Evolutionary conservation across 1,139 yeast species (phyloP).

Genomic region (Pichia sp.): DNA sequence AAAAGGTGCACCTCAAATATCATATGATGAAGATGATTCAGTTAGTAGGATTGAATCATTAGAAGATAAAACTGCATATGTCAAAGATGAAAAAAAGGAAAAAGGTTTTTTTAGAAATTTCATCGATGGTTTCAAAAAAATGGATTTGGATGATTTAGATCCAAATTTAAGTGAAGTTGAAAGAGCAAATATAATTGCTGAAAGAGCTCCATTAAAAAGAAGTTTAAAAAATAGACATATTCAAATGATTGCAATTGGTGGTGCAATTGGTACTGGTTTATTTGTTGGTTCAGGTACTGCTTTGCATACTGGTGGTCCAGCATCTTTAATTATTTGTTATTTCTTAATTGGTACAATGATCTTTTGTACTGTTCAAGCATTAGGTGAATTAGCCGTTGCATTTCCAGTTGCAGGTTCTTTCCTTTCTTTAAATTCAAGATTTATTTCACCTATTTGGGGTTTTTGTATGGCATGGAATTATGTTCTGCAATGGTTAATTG

Average conservation of each 20-base stretch:
- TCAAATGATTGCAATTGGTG: conserved; percentile 81
- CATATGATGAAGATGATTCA: not conserved
- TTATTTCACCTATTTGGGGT: conserved; percentile 65
- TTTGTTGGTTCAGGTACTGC: conserved; percentile 59
- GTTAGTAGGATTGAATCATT: not conserved
- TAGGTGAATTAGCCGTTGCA: conserved; percentile 59
- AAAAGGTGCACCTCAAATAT: not conserved
- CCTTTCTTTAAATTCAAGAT: conserved; percentile 52
- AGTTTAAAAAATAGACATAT: conserved; percentile 55
- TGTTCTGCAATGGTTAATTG: conserved; percentile 56
- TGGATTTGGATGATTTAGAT: conserved; percentile 16
- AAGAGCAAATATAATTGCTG: conserved; percentile 55
- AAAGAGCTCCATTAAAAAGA: conserved; percentile 56
- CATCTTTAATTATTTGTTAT: conserved; percentile 49
- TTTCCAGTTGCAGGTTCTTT: conserved; percentile 65
- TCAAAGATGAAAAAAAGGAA: conserved; percentile 14
- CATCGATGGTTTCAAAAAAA: conserved; percentile 15
- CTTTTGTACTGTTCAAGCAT: conserved; percentile 58
- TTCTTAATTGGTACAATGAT: conserved; percentile 39
- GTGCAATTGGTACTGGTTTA: conserved; percentile 65
- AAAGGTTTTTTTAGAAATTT: conserved; percentile 12
- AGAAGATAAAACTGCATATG: conserved; percentile 3
- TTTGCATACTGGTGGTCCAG: conserved; percentile 59
- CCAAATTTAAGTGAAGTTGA: conserved; percentile 32
- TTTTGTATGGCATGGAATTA: conserved; percentile 67